Evolutionary conservation across 352 stramenopile species (phyloP).

Genomic region (Phytopythium aichiense): DNA sequence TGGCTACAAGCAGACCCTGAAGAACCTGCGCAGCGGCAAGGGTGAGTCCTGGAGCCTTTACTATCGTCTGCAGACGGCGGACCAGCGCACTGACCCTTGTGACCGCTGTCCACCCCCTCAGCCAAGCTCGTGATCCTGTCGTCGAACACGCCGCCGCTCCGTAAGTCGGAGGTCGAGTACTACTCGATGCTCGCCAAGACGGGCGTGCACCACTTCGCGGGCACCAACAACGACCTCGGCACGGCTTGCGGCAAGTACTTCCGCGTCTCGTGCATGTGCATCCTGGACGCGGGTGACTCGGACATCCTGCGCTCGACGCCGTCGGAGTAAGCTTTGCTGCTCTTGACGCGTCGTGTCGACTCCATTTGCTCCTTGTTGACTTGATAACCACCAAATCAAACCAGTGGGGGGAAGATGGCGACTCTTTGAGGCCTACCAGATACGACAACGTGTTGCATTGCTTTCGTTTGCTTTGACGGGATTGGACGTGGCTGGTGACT

Average conservation of each 20-base stretch:
- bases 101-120: slow-evolving; percentile 3
- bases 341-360: background rate
- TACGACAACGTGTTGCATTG: background rate
- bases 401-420: slow-evolving; percentile 3
- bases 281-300: slow-evolving; percentile 98
- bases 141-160: slow-evolving; percentile 97
- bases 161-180: slow-evolving; percentile 99
- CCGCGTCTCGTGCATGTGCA: slow-evolving; percentile 94
- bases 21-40: slow-evolving; percentile 95
- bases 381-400: slow-evolving; percentile 3
- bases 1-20: slow-evolving; percentile 98
- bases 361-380: background rate
- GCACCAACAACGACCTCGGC: slow-evolving; percentile 98
- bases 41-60: slow-evolving; percentile 25
- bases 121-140: slow-evolving; percentile 98
- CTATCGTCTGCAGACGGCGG: background rate
- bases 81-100: background rate
- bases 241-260: slow-evolving; percentile 99
- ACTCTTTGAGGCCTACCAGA: slow-evolving; percentile 9
- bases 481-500: background rate
- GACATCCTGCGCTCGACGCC: slow-evolving; percentile 95
- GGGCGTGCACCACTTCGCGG: slow-evolving; percentile 97
- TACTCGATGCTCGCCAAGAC: slow-evolving; percentile 99
- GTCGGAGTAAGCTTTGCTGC: slow-evolving; percentile 39
- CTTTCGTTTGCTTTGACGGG: background rate